Base-by-base conservation (phyloP, 306 rosid genomes). In the Boehmeria nivea region DNA sequence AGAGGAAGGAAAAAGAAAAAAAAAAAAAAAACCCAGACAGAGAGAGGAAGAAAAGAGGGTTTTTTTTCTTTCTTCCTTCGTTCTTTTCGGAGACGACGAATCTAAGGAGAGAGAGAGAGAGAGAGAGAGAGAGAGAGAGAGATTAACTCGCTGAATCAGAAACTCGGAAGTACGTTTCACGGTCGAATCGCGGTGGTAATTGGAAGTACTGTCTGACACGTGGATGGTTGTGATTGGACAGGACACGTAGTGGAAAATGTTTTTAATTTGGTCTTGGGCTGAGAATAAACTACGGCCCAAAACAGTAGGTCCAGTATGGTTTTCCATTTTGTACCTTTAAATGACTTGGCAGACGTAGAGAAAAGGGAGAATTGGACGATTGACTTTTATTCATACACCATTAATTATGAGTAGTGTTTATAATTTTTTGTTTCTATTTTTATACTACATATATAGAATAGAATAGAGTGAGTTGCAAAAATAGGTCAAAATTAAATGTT, bases 41-140 rank as follows among this genome's bases (percentile, higher is more conserved):
- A 6, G 6, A 18, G 43, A 17, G 45, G 1, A 33, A 53, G 6
- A 1, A 11, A 11, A 8, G n/a, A 3, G 54, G 8, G 16, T 1
- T 50, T 24, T 49, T 24, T 7, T 49, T 49, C 19, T 33, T 31
- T 6, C 6, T 27, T 28, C 12, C 14, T 42, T 40, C 59, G 43
- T 43, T 53, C 15, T 43, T 56, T 11, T 55, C 63, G 50, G 57
- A 36, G 39, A 47, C 50, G 24, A 18, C 23, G 9, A 65, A 54
- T 43, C 37, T 64, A 40, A 10, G 36, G 8, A 15, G 45, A 14
- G 14, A 14, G 17, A 14, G 22, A 31, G 23, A 51, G 57, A 51
- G 57, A 27, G 28, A 47, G 53, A 47, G 24, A 45, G 51, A 42
- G 18, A n/a, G 17, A n/a, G 46, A 42, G 25, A 45, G 48, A 43